These are phyloP conservation scores for Neopestalotiopsis sp. DNA, from an alignment of 2,329 filamentous ascomycete species.

Conservation along the genomic window DNA sequence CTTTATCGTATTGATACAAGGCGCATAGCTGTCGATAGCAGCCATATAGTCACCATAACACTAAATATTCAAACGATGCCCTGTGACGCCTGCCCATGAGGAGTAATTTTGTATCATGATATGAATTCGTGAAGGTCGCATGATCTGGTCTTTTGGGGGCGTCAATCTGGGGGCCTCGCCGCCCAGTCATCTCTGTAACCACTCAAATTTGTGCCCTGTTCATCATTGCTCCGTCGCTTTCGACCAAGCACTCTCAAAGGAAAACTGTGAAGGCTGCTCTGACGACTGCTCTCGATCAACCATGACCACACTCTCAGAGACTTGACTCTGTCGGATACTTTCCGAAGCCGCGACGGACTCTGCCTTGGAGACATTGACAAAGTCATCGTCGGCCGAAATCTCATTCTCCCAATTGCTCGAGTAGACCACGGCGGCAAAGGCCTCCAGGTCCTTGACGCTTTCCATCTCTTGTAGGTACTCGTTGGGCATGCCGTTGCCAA, in stretches of 20 bases:
- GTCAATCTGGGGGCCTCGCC: not conserved
- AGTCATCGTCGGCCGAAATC: constrained; percentile 54
- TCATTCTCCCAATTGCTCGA: constrained; percentile 81
- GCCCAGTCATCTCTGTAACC: not conserved
- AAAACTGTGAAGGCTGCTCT: constrained; percentile 39
- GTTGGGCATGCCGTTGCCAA: constrained; percentile 79
- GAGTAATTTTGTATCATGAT: not conserved
- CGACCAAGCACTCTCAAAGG: constrained; percentile 74
- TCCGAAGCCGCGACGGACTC: not conserved
- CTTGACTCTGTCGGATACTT: constrained; percentile 3
- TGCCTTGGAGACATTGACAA: not conserved
- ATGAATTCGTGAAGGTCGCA: not conserved
- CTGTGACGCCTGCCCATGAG: too few relatives aligned
- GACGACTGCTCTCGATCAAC: constrained; percentile 44
- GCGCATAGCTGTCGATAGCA: not conserved
- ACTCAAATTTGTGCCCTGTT: not conserved
- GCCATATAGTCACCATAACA: not conserved
- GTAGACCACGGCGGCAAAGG: constrained; percentile 87
- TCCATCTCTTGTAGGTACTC: constrained; percentile 79
- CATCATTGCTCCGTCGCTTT: constrained; percentile 57
- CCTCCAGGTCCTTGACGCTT: constrained; percentile 75
- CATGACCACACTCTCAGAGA: constrained; percentile 57
- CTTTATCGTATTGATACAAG: not conserved
- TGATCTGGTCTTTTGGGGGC: not conserved
- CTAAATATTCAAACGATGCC: not conserved